Evolutionary conservation across 306 rosid species (phyloP).

Genomic region (Luffa aegyptiaca): DNA sequence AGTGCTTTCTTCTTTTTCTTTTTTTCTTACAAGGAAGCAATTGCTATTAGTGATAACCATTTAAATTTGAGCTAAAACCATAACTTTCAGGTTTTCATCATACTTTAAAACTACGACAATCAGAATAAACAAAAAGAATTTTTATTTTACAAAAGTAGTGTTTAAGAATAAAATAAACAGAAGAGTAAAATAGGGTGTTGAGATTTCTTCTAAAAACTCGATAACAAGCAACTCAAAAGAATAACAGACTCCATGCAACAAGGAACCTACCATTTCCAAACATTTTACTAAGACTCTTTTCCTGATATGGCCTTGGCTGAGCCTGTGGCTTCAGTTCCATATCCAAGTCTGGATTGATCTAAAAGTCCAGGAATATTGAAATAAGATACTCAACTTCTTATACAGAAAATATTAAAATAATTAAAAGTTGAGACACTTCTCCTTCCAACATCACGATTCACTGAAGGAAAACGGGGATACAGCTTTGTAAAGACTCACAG

Average conservation of each 20-base stretch:
- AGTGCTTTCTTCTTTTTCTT: background rate
- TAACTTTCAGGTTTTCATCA: background rate
- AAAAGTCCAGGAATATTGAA: constrained; percentile 15
- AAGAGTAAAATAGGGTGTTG: background rate
- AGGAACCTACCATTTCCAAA: constrained; percentile 77
- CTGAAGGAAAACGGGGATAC: background rate
- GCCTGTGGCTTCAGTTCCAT: constrained; percentile 96
- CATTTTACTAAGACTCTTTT: constrained; percentile 97
- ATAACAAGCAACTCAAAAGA: background rate
- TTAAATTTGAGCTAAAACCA: background rate
- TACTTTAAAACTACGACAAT: background rate
- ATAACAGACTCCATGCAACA: background rate
- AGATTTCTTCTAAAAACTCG: background rate
- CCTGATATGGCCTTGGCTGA: constrained; percentile 97
- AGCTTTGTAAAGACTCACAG: constrained; percentile 41
- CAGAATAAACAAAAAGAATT: background rate
- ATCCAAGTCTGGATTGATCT: constrained; percentile 96
- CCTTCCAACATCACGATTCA: constrained; percentile 4
- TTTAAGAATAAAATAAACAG: background rate
- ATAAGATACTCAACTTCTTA: constrained; percentile 2
- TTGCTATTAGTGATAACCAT: background rate
- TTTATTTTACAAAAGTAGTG: background rate
- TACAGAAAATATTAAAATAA: background rate
- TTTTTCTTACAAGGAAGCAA: background rate
- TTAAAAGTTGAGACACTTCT: background rate